Evolutionary conservation across 2,329 filamentous ascomycete genomes (phyloP), one percentile per base, ranked within the genome.

Genomic region (Stenocarpella maydis): DNA sequence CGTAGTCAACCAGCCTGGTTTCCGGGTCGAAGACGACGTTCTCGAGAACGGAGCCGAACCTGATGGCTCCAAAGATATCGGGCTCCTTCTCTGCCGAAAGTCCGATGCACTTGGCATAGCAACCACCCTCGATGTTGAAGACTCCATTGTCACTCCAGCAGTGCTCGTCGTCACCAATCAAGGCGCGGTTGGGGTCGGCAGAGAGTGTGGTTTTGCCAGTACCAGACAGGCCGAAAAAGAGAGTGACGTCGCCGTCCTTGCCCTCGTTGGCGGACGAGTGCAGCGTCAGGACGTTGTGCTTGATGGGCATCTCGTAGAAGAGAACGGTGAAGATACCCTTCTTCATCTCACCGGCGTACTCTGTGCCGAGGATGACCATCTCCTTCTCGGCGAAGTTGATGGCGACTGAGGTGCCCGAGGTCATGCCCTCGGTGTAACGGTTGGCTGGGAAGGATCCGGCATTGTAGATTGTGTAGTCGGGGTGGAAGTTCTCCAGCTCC

Each of bases 231-330:
- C 96, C 96, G 85, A 99, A 99, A 92, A 99, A 99, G 76, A 99
- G 93, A 17, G 96, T 98, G 69, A 99, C 96, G 79, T 99, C 96
- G 74, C 96, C 96, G 73, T 93, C 84, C 87, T 92, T 88, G 76
- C 96, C 96, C 89, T 99, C 93, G 84, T 99, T 99, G 79, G 96
- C 96, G 10, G 96, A 99, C 19, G 96, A 99, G 88, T 99, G 96
- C 68, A 99, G 91, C 49, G 96, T 99, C 75, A 99, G 86, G 77
- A 99, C 95, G 82, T 98, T 97, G 90, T 99, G 96, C 90, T 98
- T 98, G 80, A 99, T 93, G 72, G 96, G 96, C 95, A 98, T 99
- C 87, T 99, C 96, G 87, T 98, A 99, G 89, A 97, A 99, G 80
- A 99, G 91, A 63, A 99, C 94, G 58, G 96, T 99, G 88, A 99